A percentile compares a stretch with the other conserved stretches of the same genome.
Evolutionary conservation across 192 early-diverging fungal genomes (phyloP).

Genomic region (Coemansia reversa): DNA sequence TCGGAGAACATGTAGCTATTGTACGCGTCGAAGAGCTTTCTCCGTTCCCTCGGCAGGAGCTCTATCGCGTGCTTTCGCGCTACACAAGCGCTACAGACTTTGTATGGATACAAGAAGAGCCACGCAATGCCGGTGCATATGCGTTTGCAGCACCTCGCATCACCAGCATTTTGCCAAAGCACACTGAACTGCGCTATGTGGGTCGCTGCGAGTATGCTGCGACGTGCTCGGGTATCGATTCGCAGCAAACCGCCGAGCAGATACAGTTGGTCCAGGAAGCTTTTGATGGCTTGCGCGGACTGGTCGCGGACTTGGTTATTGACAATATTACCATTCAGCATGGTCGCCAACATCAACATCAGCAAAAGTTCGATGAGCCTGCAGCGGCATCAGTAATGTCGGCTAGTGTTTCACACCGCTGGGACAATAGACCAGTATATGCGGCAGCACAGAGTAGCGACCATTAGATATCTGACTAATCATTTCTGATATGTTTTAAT

Average conservation of each 20-base stretch:
- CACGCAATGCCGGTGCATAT: slow-evolving; percentile 91
- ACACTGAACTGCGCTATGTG: slow-evolving; percentile 64
- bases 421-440: slow-evolving; percentile 36
- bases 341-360: slow-evolving; percentile 15
- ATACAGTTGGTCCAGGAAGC: slow-evolving; percentile 55
- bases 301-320: slow-evolving; percentile 47
- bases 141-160: slow-evolving; percentile 84
- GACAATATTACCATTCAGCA: slow-evolving; percentile 27
- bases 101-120: slow-evolving; percentile 88
- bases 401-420: slow-evolving; percentile 40
- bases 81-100: slow-evolving; percentile 70
- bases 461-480: slow-evolving; percentile 11
- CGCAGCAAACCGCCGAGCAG: slow-evolving; percentile 68
- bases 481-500: slow-evolving; percentile 2
- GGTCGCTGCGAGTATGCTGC: slow-evolving; percentile 73
- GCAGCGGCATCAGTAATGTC: slow-evolving; percentile 28
- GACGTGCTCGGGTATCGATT: slow-evolving; percentile 74
- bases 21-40: slow-evolving; percentile 90
- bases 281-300: slow-evolving; percentile 52
- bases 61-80: slow-evolving; percentile 63
- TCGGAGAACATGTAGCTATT: slow-evolving; percentile 74
- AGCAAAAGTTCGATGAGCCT: slow-evolving; percentile 16
- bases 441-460: slow-evolving; percentile 49
- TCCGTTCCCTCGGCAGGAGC: slow-evolving; percentile 80
- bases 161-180: slow-evolving; percentile 65